Evolutionary conservation across 2,329 filamentous ascomycete species (phyloP).

Genomic region (Colletotrichum sp.): DNA sequence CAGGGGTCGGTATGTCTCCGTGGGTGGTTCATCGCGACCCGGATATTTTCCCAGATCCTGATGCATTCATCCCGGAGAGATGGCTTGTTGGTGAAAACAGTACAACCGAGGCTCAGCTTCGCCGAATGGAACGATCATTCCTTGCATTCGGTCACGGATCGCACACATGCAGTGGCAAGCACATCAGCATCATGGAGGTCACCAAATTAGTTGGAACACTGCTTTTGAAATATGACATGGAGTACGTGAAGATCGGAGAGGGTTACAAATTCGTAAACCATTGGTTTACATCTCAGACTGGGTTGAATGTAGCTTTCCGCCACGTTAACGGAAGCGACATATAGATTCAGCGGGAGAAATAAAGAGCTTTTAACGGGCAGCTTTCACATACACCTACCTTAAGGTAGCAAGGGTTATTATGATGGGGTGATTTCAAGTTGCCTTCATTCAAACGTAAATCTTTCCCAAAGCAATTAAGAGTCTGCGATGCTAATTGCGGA

Average conservation of each 20-base stretch:
- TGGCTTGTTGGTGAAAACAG: neutral
- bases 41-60: neutral
- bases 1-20: neutral
- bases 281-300: neutral
- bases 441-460: too few relatives aligned
- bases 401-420: too few relatives aligned
- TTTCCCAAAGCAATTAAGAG: too few relatives aligned
- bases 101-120: neutral
- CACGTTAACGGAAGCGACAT: accelerated
- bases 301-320: neutral
- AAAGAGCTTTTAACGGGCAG: too few relatives aligned
- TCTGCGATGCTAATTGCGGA: too few relatives aligned
- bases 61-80: neutral
- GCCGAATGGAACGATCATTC: neutral
- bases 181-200: neutral
- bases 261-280: neutral
- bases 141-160: neutral
- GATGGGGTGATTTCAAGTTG: too few relatives aligned
- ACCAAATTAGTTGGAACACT: neutral
- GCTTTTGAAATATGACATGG: neutral
- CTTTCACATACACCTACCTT: too few relatives aligned
- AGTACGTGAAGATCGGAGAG: accelerated
- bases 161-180: neutral
- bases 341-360: neutral
- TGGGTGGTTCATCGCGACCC: neutral